Conservation (phyloP, 75 land plant genomes). For the Sequoia sempervirens region DNA sequence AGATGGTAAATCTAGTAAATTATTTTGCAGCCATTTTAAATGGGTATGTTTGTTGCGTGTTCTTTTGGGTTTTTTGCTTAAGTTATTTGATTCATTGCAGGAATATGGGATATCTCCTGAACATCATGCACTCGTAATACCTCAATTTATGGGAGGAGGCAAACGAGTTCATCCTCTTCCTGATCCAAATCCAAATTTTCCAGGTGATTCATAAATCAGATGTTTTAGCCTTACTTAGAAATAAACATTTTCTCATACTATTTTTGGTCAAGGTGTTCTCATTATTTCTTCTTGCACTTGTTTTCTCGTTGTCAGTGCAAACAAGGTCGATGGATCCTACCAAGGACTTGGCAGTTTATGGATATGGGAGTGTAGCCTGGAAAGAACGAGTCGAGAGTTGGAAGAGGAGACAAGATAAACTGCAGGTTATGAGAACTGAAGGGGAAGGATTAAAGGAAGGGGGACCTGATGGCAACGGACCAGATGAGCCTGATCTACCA, state of each 20-base stretch:
- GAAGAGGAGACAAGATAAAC: conserved; percentile 74
- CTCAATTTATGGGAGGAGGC: conserved; percentile 55
- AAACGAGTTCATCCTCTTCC: conserved; percentile 71
- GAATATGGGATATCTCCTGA: conserved; percentile 70
- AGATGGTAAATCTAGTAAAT: conserved; percentile 42
- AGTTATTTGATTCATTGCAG: conserved; percentile 14
- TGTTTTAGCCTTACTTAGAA: not conserved
- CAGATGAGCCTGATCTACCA: conserved; percentile 77
- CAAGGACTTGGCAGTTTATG: conserved; percentile 90
- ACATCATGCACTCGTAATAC: conserved; percentile 79
- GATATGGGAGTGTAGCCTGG: conserved; percentile 99
- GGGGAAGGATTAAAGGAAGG: conserved; percentile 53
- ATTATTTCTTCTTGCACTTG: not conserved
- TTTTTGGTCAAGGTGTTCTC: not conserved
- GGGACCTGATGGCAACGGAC: conserved; percentile 33
- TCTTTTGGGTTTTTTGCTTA: not conserved
- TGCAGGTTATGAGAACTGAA: conserved; percentile 55
- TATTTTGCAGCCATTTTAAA: not conserved
- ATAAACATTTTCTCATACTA: not conserved
- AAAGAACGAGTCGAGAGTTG: conserved; percentile 88
- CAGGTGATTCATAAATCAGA: conserved; percentile 34
- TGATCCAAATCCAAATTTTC: conserved; percentile 34
- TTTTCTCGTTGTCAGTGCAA: conserved; percentile 35
- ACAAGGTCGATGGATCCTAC: conserved; percentile 86
- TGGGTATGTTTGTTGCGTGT: not conserved